These are phyloP conservation scores for Fragaria ananassa DNA, from an alignment of 306 rosid genomes.

Conservation along the genomic window DNA sequence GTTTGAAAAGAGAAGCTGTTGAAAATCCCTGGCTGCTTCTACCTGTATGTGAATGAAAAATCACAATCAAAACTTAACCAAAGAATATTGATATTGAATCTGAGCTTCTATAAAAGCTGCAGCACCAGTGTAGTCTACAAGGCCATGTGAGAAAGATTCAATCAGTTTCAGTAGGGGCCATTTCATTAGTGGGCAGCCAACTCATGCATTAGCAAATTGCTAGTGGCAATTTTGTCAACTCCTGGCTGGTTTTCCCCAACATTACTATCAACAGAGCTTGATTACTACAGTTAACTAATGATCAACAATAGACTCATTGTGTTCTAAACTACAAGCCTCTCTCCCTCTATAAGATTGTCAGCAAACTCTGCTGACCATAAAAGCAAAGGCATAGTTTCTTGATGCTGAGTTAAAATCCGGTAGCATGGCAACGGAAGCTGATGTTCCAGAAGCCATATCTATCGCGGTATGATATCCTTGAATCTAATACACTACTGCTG, in stretches of 20 bases:
- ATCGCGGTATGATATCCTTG: conserved; percentile 38
- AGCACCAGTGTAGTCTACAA: conserved; percentile 6
- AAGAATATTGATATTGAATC: conserved; percentile 16
- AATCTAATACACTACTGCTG: conserved; percentile 7
- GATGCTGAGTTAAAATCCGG: conserved; percentile 22
- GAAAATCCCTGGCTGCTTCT: conserved; percentile 23
- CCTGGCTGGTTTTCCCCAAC: conserved; percentile 30
- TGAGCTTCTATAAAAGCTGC: conserved; percentile 24
- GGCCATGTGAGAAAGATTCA: conserved; percentile 42
- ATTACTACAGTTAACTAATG: conserved; percentile 12
- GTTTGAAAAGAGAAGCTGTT: conserved; percentile 18
- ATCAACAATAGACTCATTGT: conserved; percentile 11
- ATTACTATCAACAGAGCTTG: conserved; percentile 18
- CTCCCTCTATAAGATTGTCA: background rate
- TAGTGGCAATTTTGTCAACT: conserved; percentile 50
- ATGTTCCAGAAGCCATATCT: conserved; percentile 31
- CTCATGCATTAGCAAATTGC: conserved; percentile 36
- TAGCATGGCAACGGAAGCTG: conserved; percentile 45
- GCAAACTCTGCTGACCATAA: background rate
- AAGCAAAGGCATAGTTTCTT: conserved; percentile 11
- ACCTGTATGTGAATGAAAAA: conserved; percentile 18
- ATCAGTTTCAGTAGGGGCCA: conserved; percentile 40
- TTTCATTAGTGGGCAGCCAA: conserved; percentile 48
- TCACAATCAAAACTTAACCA: conserved; percentile 1
- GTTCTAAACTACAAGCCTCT: background rate